Evolutionary conservation across 306 rosid genomes (phyloP), one percentile per base, ranked within the genome.

Genomic region (Sesbania bispinosa): DNA sequence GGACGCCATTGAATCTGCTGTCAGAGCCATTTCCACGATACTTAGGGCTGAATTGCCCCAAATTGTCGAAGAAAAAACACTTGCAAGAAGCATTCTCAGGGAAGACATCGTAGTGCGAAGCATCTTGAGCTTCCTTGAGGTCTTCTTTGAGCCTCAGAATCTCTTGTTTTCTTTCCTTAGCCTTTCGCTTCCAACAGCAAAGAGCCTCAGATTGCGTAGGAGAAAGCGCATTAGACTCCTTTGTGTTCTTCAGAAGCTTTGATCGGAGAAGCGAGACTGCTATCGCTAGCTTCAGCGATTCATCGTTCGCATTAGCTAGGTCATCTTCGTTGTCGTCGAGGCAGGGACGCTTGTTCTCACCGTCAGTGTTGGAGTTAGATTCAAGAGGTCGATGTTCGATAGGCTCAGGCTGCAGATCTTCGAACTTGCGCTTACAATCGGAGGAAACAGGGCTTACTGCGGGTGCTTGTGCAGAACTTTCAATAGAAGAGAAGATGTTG

Each of bases 131-230:
- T 65, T 84, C 88, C 52, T 85, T 87, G 50, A 94, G 87, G 79
- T 89, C 88, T 86, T 86, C 89, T 81, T 78, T 83, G 72, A 94
- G 97, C 60, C 83, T 83, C 24, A 85, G 54, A 43, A 94, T 69
- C 83, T 87, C 95, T 82, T 82, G 95, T 85, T 94, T 94, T 42
- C 99, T 76, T 79, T 87, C 96, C 84, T 87, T 94, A 0, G 99
- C 95, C 98, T 94, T 94, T 60, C 82, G 92, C 83, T 90, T 94
- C 98, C 97, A 94, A 26, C 88, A 92, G 79, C 87, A 90, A 80
- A 87, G 81, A 67, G 85, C 82, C n/a, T 88, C 86, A 48, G 97
- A 84, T 27, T 80, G 79, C 1, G 87, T 67, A 81, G 81, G 81
- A 71, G 72, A 69, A 10, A 32, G 33, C 0, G 80, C 35, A 55